Evolutionary conservation across 139 green algal species (phyloP), one percentile per base, ranked within the genome.

Genomic region (Nannochloris sp.): DNA sequence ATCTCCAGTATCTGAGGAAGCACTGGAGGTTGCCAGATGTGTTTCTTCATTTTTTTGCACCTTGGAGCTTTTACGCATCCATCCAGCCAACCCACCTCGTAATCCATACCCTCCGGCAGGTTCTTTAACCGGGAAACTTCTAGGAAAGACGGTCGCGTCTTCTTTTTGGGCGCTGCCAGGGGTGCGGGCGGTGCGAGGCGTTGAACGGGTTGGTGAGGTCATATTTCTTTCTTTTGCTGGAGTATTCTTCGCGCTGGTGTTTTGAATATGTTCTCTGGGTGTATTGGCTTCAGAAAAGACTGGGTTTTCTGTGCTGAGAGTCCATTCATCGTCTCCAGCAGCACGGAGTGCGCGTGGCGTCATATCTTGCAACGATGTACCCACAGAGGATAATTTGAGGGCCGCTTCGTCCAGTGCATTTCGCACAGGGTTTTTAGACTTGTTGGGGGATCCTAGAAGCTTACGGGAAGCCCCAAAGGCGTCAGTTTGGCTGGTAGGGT

Each of bases 81-180:
- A 51, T 51, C 19, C 42, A 51, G 42, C 42, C 19, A 51, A 19
- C 19, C 42, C 42, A 51, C 42, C 42, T 19, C 19, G 42, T 62
- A 67, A 79, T 1, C 53, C 67, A 35, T 48, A 54, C 2, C 13
- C 9, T n/a, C 10, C 12, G 13, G 13, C 8, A 13, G n/a, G n/a
- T 15, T 68, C 33, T 30, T 64, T 8, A 25, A 34, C 31, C 7
- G 7, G 34, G 44, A 25, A 4, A 36, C 4, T 45, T 24, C 23
- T 10, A 35, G 23, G 39, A 34, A 65, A 72, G 33, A 35, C 3
- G 2, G 54, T 77, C 51, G 54, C 62, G 19, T 68, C 24, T n/a
- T 10, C 33, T 33, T 54, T 23, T 34, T 10, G 15, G 31, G 13
- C 45, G 32, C 32, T 39, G 38, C 53, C 15, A 70, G 37, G 60